phyloP scores from a whole-genome alignment of 805 yeast genomes.

The Yamadazyma endophytica region DNA sequence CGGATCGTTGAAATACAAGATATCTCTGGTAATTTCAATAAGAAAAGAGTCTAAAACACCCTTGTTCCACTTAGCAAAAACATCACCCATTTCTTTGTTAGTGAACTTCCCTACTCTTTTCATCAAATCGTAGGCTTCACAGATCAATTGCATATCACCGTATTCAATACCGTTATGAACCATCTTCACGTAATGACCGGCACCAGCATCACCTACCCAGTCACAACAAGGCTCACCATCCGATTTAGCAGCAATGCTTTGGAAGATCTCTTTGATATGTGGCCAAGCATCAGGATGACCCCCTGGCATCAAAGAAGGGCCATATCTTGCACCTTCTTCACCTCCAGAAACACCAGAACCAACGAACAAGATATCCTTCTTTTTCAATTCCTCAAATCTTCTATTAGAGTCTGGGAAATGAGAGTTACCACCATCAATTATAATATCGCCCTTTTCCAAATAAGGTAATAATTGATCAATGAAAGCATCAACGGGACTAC shows the following conservation, averaged over 20 bases:
- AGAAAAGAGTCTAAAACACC: slow-evolving; percentile 97
- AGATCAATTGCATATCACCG: slow-evolving; percentile 99
- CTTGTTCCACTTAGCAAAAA: slow-evolving; percentile 89
- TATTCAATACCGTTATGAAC: slow-evolving; percentile 99
- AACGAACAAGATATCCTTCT: slow-evolving; percentile 84
- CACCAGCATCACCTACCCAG: slow-evolving; percentile 99
- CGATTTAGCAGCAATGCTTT: slow-evolving; percentile 89
- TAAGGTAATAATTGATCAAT: slow-evolving; percentile 84
- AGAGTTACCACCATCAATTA: slow-evolving; percentile 99
- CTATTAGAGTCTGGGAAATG: slow-evolving; percentile 99
- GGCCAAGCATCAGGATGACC: slow-evolving; percentile 99
- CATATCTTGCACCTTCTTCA: slow-evolving; percentile 99
- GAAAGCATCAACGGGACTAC: slow-evolving; percentile 88
- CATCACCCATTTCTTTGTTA: slow-evolving; percentile 90
- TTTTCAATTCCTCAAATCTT: slow-evolving; percentile 84
- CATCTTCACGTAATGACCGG: slow-evolving; percentile 99
- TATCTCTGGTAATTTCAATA: slow-evolving; percentile 94
- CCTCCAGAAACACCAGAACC: slow-evolving; percentile 99
- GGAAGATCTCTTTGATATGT: slow-evolving; percentile 94
- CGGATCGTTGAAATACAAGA: slow-evolving; percentile 79
- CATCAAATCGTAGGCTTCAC: slow-evolving; percentile 95
- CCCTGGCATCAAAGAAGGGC: slow-evolving; percentile 99
- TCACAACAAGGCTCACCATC: slow-evolving; percentile 99
- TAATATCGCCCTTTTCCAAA: slow-evolving; percentile 95
- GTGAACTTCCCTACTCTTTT: slow-evolving; percentile 89